Evolutionary conservation across 805 yeast species (phyloP).

Genomic region (Yamadazyma kitorensis): DNA sequence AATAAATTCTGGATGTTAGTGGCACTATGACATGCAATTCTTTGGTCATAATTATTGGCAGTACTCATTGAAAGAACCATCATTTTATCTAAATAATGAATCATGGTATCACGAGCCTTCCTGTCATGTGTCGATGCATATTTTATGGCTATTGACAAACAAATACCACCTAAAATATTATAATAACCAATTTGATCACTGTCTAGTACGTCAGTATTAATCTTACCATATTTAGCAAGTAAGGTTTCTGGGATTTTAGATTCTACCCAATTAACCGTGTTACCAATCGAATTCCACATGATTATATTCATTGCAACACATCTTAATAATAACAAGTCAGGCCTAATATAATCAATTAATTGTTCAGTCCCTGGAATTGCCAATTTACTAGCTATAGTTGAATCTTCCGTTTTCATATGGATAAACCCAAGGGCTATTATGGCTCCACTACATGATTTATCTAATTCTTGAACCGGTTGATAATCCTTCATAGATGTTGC

Average conservation of each 20-base stretch:
- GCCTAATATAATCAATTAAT: constrained; percentile 67
- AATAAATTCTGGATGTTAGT: constrained; percentile 56
- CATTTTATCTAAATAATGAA: constrained; percentile 53
- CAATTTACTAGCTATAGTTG: constrained; percentile 57
- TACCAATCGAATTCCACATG: constrained; percentile 65
- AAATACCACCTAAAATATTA: constrained; percentile 69
- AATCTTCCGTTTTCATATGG: constrained; percentile 64
- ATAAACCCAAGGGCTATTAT: constrained; percentile 72
- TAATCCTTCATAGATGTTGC: constrained; percentile 63
- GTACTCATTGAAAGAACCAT: constrained; percentile 41
- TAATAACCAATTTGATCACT: constrained; percentile 62
- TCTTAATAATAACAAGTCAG: constrained; percentile 69
- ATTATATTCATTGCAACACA: constrained; percentile 63
- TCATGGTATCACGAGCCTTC: constrained; percentile 52
- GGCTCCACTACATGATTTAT: constrained; percentile 71
- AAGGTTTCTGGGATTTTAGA: constrained; percentile 52
- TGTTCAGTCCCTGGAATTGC: constrained; percentile 58
- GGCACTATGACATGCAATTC: constrained; percentile 52
- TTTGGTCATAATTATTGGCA: constrained; percentile 54
- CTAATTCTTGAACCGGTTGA: constrained; percentile 55
- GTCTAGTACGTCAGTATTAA: constrained; percentile 29
- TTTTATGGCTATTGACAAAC: constrained; percentile 70
- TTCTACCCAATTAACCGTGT: constrained; percentile 53
- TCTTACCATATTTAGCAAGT: constrained; percentile 22
- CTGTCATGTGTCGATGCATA: constrained; percentile 67